These are phyloP conservation scores for Globisporangium echinulatum DNA, from an alignment of 352 stramenopile species.

Conservation along the genomic window DNA sequence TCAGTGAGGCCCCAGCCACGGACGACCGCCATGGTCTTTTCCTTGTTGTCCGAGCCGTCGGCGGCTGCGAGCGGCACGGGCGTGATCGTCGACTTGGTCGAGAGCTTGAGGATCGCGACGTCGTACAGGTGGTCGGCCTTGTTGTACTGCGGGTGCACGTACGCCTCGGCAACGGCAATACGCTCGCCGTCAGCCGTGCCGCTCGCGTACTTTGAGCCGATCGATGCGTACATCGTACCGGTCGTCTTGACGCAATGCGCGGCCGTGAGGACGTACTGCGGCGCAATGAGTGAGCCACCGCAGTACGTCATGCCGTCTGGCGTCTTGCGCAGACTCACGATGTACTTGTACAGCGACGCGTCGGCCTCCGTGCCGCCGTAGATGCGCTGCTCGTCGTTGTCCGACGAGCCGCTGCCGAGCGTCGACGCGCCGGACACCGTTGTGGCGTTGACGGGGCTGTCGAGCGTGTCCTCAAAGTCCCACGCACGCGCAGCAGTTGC, in stretches of 20 bases:
- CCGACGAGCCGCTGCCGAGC: conserved; percentile 11
- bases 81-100: conserved; percentile 24
- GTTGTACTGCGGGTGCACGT: conserved; percentile 48
- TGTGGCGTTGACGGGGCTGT: conserved; percentile 5
- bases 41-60: conserved; percentile 45
- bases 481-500: conserved; percentile 4
- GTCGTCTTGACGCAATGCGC: conserved; percentile 57
- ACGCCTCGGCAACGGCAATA: conserved; percentile 35
- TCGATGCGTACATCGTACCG: conserved; percentile 36
- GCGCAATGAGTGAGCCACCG: conserved; percentile 53
- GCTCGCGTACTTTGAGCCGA: conserved; percentile 38
- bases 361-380: conserved; percentile 53
- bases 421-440: conserved; percentile 3
- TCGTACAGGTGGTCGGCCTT: conserved; percentile 47
- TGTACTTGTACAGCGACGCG: conserved; percentile 41
- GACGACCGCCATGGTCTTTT: conserved; percentile 44
- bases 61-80: conserved; percentile 26
- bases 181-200: conserved; percentile 38
- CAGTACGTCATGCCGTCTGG: conserved; percentile 43
- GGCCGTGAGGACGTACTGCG: conserved; percentile 65
- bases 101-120: conserved; percentile 50
- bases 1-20: conserved; percentile 57
- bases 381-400: conserved; percentile 45
- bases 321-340: conserved; percentile 46
- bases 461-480: conserved; percentile 22